Evolutionary conservation across 148 eudicot species (phyloP).

Genomic region (Camellia sinensis): DNA sequence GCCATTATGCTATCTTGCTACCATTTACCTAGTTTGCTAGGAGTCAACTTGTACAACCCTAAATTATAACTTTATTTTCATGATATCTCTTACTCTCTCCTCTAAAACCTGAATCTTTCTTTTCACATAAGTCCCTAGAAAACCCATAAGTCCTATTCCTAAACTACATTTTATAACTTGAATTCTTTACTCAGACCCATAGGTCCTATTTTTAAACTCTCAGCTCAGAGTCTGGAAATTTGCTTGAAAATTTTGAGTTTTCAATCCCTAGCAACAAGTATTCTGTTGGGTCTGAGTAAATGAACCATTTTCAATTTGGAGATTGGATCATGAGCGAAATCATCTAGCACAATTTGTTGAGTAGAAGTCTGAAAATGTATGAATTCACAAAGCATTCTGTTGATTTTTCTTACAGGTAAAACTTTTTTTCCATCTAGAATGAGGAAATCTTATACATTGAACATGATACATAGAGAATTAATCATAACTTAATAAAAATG

Average conservation of each 20-base stretch:
- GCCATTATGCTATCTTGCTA: too few relatives aligned
- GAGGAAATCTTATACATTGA: background rate
- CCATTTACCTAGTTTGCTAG: too few relatives aligned
- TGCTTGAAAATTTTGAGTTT: too few relatives aligned
- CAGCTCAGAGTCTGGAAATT: too few relatives aligned
- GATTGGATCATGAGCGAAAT: background rate
- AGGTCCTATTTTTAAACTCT: background rate
- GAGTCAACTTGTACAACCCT: too few relatives aligned
- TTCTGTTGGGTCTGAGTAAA: background rate
- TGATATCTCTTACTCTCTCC: too few relatives aligned
- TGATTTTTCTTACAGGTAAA: background rate
- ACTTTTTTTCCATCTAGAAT: background rate
- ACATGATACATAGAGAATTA: background rate
- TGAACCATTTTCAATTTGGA: background rate
- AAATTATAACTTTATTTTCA: too few relatives aligned
- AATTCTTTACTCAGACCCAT: background rate
- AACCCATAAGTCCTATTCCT: too few relatives aligned
- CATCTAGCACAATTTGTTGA: background rate
- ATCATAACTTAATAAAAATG: background rate
- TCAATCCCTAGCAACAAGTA: background rate
- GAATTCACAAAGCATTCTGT: background rate
- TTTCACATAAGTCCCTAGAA: too few relatives aligned
- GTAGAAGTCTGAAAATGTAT: background rate
- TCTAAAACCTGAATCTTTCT: too few relatives aligned
- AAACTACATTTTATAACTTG: background rate